Evolutionary conservation across 2,329 filamentous ascomycete genomes (phyloP).

Genomic region (Colletotrichum sp.): DNA sequence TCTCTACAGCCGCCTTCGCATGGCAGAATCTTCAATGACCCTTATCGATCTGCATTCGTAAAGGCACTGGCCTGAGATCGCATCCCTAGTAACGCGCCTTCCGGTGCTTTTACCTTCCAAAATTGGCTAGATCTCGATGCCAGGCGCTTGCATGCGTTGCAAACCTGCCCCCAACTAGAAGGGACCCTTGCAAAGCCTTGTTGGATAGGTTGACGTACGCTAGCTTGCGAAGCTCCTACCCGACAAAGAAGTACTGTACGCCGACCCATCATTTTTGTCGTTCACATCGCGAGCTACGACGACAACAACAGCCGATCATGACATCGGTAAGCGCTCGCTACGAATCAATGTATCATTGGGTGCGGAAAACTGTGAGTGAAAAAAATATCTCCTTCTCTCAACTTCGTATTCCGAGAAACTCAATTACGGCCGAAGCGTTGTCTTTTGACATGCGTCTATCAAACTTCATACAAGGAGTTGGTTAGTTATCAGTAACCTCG

Average conservation of each 20-base stretch:
- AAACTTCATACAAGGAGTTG: not conserved
- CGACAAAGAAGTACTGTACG: not conserved
- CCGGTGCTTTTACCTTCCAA: not conserved
- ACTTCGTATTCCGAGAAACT: not conserved
- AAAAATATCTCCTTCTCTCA: not conserved
- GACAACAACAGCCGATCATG: not conserved
- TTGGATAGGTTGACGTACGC: not conserved
- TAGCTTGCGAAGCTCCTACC: not conserved
- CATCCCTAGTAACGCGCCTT: not conserved
- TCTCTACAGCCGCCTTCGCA: not conserved
- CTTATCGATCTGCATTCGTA: not conserved
- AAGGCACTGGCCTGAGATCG: not conserved
- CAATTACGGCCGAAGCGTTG: not conserved
- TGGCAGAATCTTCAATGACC: not conserved
- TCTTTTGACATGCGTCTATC: not conserved
- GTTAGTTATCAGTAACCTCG: not conserved
- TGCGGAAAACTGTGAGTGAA: not conserved
- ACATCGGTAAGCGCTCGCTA: not conserved
- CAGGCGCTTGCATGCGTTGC: not conserved
- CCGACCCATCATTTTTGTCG: not conserved
- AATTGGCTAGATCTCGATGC: not conserved
- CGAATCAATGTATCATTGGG: not conserved
- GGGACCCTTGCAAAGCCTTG: not conserved
- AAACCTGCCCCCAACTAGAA: not conserved
- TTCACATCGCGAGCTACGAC: not conserved